phyloP scores from a whole-genome alignment of 2,329 filamentous ascomycete species.

The Trichoderma oligosporum region DNA sequence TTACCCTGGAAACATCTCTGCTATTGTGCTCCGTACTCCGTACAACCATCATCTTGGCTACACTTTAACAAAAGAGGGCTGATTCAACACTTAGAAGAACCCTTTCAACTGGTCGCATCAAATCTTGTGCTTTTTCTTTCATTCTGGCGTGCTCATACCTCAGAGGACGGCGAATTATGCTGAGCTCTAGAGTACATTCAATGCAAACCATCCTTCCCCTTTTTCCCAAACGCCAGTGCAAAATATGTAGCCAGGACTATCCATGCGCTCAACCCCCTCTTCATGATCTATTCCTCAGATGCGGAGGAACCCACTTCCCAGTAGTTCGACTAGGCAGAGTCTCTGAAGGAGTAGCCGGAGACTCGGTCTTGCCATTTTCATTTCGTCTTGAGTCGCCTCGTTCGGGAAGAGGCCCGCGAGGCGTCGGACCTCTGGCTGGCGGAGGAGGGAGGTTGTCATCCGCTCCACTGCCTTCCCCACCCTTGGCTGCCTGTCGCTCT shows the following conservation, averaged over 20 bases:
- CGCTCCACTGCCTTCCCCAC: conserved; percentile 30
- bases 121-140: conserved; percentile 24
- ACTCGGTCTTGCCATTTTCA: conserved; percentile 40
- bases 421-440: conserved; percentile 13
- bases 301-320: conserved; percentile 58
- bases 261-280: conserved; percentile 17
- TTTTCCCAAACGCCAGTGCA: conserved; percentile 36
- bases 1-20: too few species aligned
- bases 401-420: conserved; percentile 41
- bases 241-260: conserved; percentile 24
- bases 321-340: conserved; percentile 49
- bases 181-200: conserved; percentile 39
- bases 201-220: conserved; percentile 32
- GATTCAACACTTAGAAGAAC: too few species aligned
- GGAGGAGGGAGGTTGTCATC: conserved; percentile 22
- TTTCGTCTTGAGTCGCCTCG: conserved; percentile 42
- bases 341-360: conserved; percentile 45
- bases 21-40: too few species aligned
- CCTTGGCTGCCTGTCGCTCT: conserved; percentile 61
- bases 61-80: too few species aligned
- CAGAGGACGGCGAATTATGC: conserved; percentile 33
- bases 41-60: too few species aligned
- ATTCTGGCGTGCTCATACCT: conserved; percentile 32
- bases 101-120: too few species aligned
- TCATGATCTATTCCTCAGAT: conserved; percentile 36